Evolutionary conservation across 805 yeast species (phyloP), one percentile per base, ranked within the genome.

Genomic region (Candida schatavii): DNA sequence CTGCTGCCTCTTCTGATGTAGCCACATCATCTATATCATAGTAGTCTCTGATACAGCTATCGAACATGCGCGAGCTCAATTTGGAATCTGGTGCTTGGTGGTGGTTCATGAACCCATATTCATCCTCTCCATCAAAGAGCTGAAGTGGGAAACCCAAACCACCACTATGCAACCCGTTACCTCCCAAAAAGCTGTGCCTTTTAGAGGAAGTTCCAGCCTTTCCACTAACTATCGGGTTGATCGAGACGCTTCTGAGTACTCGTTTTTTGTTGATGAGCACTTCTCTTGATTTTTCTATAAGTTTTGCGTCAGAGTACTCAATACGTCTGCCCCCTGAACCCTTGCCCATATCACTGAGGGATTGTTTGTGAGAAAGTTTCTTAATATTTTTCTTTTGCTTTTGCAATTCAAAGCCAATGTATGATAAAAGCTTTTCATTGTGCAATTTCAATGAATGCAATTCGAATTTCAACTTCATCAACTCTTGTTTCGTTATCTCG

Each of bases 401-500:
- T 50, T 78, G 82, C 37, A 76, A 59, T 45, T 77, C 72, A 46
- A 76, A 78, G 7, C 82, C 82, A 54, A 78, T 78, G 51, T 76
- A 78, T 28, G 81, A 75, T 42, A 75, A 63, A 28, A 78, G 61
- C 51, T 78, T 77, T 42, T 78, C 83, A 53, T 77, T 77, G 51
- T 78, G 81, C 41, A 77, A 56, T 47, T 72, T 70, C 45, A 78
- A 57, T 7, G 81, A 75, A 52, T 74, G 77, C 38, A 77, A 59
- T 54, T 77, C 81, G 54, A 78, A 78, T 46, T 70, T 69, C 48
- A 77, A 62, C 50, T 70, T 75, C 54, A 70, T 72, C 48, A 76
- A 64, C 46, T 77, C 81, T 50, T 75, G 78, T 27, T 68, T 60
- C 19, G 68, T 61, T 37, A 59, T 48, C 35, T 66, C 70, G 18